A percentile compares a stretch with the other conserved stretches of the same genome.
Conservation (phyloP, 2,329 filamentous ascomycete genomes). For the Sporothrix variecibatus region DNA sequence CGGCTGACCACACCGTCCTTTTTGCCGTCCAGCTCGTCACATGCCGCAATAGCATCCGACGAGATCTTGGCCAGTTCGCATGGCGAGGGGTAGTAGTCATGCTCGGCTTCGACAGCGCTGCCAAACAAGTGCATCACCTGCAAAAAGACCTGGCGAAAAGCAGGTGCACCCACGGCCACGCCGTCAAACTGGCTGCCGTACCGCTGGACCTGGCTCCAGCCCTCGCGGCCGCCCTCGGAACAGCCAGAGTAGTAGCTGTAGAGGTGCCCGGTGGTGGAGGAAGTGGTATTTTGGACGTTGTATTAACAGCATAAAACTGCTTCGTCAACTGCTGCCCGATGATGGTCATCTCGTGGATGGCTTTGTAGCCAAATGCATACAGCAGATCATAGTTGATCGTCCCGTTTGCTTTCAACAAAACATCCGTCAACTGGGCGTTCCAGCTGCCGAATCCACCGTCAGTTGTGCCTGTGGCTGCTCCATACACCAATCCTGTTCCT, state of each 20-base stretch:
- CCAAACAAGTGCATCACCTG: slow-evolving; percentile 48
- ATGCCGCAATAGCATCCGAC: slow-evolving; percentile 28
- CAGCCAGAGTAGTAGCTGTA: slow-evolving; percentile 59
- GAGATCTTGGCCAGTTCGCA: slow-evolving; percentile 35
- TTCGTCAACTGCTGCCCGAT: slow-evolving; percentile 48
- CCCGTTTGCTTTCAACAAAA: slow-evolving; percentile 49
- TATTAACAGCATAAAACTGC: slow-evolving; percentile 41
- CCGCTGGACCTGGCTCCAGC: slow-evolving; percentile 47
- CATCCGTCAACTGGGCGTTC: slow-evolving; percentile 30
- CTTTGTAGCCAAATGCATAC: slow-evolving; percentile 55
- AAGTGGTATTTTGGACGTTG: too few species aligned
- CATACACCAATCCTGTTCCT: neutral
- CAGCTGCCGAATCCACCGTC: slow-evolving; percentile 3
- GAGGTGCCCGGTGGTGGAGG: slow-evolving; percentile 40
- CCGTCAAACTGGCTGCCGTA: slow-evolving; percentile 48
- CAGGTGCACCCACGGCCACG: slow-evolving; percentile 49
- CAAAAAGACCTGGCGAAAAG: slow-evolving; percentile 50
- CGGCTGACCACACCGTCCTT: slow-evolving; percentile 33
- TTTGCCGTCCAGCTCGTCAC: slow-evolving; percentile 31
- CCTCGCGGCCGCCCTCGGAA: slow-evolving; percentile 52
- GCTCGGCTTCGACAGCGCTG: slow-evolving; percentile 42
- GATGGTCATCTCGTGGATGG: slow-evolving; percentile 53
- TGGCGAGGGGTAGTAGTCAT: slow-evolving; percentile 44
- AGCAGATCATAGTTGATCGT: slow-evolving; percentile 53
- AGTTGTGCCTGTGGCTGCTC: slow-evolving; percentile 1